Percentiles rank a stretch among this genome's conserved stretches.
Conservation (phyloP, 2,329 filamentous ascomycete species). For the Fusarium cyanostomum region DNA sequence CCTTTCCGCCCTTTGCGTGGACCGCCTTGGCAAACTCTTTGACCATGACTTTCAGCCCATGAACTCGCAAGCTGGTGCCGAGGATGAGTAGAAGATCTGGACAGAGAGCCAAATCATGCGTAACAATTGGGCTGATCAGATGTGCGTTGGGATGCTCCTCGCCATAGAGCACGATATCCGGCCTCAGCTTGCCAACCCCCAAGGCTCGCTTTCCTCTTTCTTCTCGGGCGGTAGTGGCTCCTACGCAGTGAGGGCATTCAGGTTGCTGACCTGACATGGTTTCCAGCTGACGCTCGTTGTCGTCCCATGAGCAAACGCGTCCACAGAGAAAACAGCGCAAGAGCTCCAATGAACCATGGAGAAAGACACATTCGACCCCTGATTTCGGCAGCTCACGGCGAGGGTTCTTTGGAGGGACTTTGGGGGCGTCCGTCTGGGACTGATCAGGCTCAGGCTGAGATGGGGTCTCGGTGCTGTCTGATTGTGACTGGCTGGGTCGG, state of each 20-base stretch:
- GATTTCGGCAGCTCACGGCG: slow-evolving; percentile 45
- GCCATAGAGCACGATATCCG: slow-evolving; percentile 78
- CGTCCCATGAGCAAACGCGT: slow-evolving; percentile 68
- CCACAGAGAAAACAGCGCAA: slow-evolving; percentile 72
- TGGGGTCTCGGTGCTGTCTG: slow-evolving; percentile 22
- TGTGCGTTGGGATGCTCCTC: slow-evolving; percentile 77
- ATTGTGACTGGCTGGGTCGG: slow-evolving; percentile 24
- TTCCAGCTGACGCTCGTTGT: slow-evolving; percentile 61
- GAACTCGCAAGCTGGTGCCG: slow-evolving; percentile 75
- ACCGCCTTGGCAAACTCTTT: slow-evolving; percentile 77
- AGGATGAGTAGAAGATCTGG: slow-evolving; percentile 76
- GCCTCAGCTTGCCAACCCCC: slow-evolving; percentile 73
- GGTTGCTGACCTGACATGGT: slow-evolving; percentile 73
- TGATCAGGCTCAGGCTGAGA: slow-evolving; percentile 33
- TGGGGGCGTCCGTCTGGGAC: slow-evolving; percentile 30
- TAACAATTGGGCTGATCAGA: slow-evolving; percentile 73
- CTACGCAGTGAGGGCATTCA: slow-evolving; percentile 71
- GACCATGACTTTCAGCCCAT: slow-evolving; percentile 76
- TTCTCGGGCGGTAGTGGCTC: slow-evolving; percentile 68
- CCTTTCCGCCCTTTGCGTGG: slow-evolving; percentile 72
- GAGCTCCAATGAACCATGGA: slow-evolving; percentile 74
- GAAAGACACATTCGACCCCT: slow-evolving; percentile 73
- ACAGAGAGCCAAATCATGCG: slow-evolving; percentile 70
- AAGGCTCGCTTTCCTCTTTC: slow-evolving; percentile 73
- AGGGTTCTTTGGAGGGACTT: slow-evolving; percentile 30